These are phyloP conservation scores for Kuraishia floccosa DNA, from an alignment of 805 yeast genomes.

Conservation along the genomic window DNA sequence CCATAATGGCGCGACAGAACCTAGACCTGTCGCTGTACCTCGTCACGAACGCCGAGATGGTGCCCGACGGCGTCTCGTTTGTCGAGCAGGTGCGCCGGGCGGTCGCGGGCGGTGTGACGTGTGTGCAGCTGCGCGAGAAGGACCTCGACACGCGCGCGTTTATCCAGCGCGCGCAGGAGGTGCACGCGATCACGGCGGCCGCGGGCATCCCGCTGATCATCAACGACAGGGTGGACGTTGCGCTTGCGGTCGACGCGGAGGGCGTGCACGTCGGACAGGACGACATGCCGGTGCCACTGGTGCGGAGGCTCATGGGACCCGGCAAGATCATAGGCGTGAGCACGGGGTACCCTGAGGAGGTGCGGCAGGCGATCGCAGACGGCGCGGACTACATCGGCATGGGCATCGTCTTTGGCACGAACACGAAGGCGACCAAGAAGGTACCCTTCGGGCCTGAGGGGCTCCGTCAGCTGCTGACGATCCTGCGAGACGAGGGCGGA, in stretches of 20 bases:
- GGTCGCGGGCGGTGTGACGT: conserved; percentile 61
- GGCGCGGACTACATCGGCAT: conserved; percentile 72
- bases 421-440: conserved; percentile 49
- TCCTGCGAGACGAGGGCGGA: conserved; percentile 23
- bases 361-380: conserved; percentile 32
- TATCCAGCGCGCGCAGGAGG: conserved; percentile 43
- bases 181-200: conserved; percentile 50
- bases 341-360: conserved; percentile 49
- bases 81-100: conserved; percentile 53
- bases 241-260: conserved; percentile 80
- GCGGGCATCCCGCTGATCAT: conserved; percentile 68
- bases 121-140: conserved; percentile 81
- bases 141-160: conserved; percentile 56
- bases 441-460: conserved; percentile 65
- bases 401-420: conserved; percentile 68
- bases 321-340: conserved; percentile 74
- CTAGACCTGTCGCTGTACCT: conserved; percentile 56
- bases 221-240: conserved; percentile 83
- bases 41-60: conserved; percentile 71
- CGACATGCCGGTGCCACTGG: conserved; percentile 59
- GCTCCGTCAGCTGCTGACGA: conserved; percentile 36
- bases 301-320: conserved; percentile 56
- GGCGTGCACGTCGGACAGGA: conserved; percentile 92
- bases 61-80: conserved; percentile 49
- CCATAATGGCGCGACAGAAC: conserved; percentile 7